Conservation (phyloP, 164 flowering plant species). For the Chimonanthus praecox region DNA sequence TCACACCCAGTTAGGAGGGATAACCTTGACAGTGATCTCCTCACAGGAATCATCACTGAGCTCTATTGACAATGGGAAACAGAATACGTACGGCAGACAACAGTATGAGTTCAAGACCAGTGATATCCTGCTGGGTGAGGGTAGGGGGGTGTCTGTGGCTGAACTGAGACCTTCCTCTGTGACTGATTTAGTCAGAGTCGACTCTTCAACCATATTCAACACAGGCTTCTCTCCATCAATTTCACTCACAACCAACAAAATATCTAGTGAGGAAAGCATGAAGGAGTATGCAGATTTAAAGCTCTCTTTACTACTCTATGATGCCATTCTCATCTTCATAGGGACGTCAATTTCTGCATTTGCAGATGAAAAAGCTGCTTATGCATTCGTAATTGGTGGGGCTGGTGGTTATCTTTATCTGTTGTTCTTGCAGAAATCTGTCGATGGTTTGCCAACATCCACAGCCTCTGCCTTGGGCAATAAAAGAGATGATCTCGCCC, state of each 20-base stretch:
- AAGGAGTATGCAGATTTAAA: conserved; percentile 72
- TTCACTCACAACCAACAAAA: conserved; percentile 4
- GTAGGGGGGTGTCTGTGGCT: conserved; percentile 47
- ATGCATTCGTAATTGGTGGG: conserved; percentile 69
- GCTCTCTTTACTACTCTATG: conserved; percentile 66
- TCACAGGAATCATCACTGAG: conserved; percentile 9
- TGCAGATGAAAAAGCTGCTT: conserved; percentile 39
- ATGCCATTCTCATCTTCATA: conserved; percentile 43
- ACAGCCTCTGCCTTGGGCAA: conserved; percentile 14
- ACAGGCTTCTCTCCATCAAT: conserved; percentile 15
- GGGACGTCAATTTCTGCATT: conserved; percentile 45
- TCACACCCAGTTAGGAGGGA: conserved; percentile 29
- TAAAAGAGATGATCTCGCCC: conserved; percentile 10
- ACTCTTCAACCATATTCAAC: conserved; percentile 18
- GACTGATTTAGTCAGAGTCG: conserved; percentile 32
- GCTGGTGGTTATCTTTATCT: conserved; percentile 63
- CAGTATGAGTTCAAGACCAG: conserved; percentile 47
- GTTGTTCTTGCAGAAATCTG: conserved; percentile 69
- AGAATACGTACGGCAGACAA: conserved; percentile 16
- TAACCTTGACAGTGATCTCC: conserved; percentile 35
- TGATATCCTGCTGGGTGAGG: conserved; percentile 68
- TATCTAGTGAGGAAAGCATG: conserved; percentile 71
- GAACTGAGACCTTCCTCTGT: conserved; percentile 65
- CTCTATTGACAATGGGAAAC: conserved; percentile 18
- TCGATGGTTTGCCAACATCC: conserved; percentile 59